Evolutionary conservation across 73 alveolate genomes (phyloP).

Genomic region (Paramecium tetraurelia): DNA sequence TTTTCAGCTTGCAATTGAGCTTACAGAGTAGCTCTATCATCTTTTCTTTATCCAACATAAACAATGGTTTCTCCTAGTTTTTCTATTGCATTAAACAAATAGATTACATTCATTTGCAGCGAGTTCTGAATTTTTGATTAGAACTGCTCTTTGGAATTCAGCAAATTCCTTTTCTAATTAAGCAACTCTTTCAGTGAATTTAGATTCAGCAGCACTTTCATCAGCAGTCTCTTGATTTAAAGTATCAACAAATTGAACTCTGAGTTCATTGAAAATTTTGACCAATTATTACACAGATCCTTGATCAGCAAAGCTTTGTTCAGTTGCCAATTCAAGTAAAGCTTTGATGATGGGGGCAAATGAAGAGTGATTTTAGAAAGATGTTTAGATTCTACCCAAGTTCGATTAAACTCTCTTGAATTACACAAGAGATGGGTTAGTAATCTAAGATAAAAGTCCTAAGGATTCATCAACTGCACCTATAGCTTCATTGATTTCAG

Average conservation of each 20-base stretch:
- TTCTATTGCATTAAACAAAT: not conserved
- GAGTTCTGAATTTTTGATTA: not conserved
- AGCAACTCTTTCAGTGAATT: not conserved
- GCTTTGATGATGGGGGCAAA: slow-evolving; percentile 39
- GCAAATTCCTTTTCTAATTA: slow-evolving; percentile 30
- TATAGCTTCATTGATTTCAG: slow-evolving; percentile 28
- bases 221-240: slow-evolving; percentile 11
- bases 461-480: slow-evolving; percentile 36
- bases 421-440: slow-evolving; percentile 30
- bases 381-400: slow-evolving; percentile 1
- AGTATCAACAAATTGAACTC: not conserved
- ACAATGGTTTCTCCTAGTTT: not conserved
- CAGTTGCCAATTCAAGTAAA: slow-evolving; percentile 31
- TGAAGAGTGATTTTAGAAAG: slow-evolving; percentile 26
- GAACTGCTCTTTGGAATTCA: slow-evolving; percentile 45
- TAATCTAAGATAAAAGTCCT: not conserved
- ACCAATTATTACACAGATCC: not conserved
- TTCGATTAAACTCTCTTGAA: slow-evolving; percentile 37
- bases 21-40: not conserved
- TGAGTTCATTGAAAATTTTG: slow-evolving; percentile 26
- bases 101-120: slow-evolving; percentile 15
- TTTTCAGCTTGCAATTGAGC: slow-evolving; percentile 30
- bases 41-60: not conserved
- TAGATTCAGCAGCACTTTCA: slow-evolving; percentile 10
- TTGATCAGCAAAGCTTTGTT: slow-evolving; percentile 47